Percentiles rank a stretch among this genome's conserved stretches.
phyloP scores from a whole-genome alignment of 1,139 yeast genomes.

The Tardiomyces blankii region DNA sequence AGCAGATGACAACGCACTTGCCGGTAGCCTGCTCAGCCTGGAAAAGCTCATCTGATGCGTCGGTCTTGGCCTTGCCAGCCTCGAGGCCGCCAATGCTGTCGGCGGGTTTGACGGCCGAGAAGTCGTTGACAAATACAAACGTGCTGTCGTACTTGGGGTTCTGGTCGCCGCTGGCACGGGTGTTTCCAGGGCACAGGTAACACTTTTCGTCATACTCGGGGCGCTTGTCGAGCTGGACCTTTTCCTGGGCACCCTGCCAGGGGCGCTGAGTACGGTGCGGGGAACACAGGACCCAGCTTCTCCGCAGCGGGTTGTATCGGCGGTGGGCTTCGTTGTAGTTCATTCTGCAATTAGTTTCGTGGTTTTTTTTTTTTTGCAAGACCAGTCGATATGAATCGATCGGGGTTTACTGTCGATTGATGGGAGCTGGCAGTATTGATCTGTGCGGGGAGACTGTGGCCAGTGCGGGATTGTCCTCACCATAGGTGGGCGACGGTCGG shows the following conservation, averaged over 20 bases:
- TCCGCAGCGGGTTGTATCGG: constrained; percentile 55
- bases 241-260: constrained; percentile 71
- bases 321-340: constrained; percentile 36
- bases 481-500: too few relatives aligned
- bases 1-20: constrained; percentile 61
- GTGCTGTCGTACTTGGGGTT: constrained; percentile 53
- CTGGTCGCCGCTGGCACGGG: constrained; percentile 42
- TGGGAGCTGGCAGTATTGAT: too few relatives aligned
- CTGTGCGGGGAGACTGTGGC: too few relatives aligned
- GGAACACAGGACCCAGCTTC: constrained; percentile 56
- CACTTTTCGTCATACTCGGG: constrained; percentile 57
- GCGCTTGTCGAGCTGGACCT: constrained; percentile 31
- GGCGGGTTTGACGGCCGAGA: constrained; percentile 47
- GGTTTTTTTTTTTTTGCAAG: too few relatives aligned
- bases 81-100: constrained; percentile 8
- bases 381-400: too few relatives aligned
- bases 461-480: too few relatives aligned
- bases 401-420: too few relatives aligned
- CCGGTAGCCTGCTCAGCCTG: constrained; percentile 55
- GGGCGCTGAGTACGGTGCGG: constrained; percentile 75
- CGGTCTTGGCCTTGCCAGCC: constrained; percentile 6
- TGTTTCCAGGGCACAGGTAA: constrained; percentile 65
- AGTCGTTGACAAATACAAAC: constrained; percentile 56
- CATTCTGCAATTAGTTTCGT: not conserved
- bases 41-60: constrained; percentile 34